phyloP scores from a whole-genome alignment of 1,284 basidiomycete species.

The Papiliotrema terrestris region DNA sequence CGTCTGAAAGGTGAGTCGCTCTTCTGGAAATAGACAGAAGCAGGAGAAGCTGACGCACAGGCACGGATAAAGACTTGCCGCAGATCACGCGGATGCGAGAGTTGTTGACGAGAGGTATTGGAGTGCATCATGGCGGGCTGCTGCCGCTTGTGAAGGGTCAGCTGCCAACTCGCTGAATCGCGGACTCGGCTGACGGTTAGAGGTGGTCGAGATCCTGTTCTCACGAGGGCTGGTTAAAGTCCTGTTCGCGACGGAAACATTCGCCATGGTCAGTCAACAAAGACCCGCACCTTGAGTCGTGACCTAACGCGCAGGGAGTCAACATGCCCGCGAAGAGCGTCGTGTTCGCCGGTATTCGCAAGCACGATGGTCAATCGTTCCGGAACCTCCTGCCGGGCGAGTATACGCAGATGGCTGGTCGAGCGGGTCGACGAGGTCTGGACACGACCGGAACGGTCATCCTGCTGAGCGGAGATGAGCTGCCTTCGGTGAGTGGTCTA shows the following conservation, averaged over 20 bases:
- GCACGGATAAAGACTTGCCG: conserved; percentile 86
- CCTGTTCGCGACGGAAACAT: conserved; percentile 97
- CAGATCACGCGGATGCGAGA: conserved; percentile 92
- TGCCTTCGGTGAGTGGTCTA: conserved; percentile 68
- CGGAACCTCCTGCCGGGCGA: conserved; percentile 77
- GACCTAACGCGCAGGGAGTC: conserved; percentile 66
- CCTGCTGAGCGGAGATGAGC: conserved; percentile 76
- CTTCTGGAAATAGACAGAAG: not conserved
- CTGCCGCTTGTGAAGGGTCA: conserved; percentile 92
- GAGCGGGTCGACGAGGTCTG: conserved; percentile 91
- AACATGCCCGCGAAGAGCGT: conserved; percentile 99
- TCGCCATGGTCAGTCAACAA: conserved; percentile 77
- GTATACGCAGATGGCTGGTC: conserved; percentile 99
- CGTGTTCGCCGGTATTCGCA: conserved; percentile 91
- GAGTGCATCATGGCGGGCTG: conserved; percentile 95
- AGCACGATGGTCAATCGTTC: conserved; percentile 93
- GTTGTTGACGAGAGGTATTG: conserved; percentile 86
- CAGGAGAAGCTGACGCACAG: conserved; percentile 50
- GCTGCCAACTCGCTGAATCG: conserved; percentile 14
- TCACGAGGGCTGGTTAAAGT: conserved; percentile 94
- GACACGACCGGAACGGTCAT: conserved; percentile 96
- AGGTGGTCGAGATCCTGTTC: conserved; percentile 96
- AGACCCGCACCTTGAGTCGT: not conserved
- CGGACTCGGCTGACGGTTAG: conserved; percentile 76
- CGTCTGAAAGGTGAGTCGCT: conserved; percentile 72